Percentiles rank a stretch among this genome's conserved stretches.
Evolutionary conservation across 495 filamentous ascomycete species (phyloP).

Genomic region (Hypoxylon fuscum): DNA sequence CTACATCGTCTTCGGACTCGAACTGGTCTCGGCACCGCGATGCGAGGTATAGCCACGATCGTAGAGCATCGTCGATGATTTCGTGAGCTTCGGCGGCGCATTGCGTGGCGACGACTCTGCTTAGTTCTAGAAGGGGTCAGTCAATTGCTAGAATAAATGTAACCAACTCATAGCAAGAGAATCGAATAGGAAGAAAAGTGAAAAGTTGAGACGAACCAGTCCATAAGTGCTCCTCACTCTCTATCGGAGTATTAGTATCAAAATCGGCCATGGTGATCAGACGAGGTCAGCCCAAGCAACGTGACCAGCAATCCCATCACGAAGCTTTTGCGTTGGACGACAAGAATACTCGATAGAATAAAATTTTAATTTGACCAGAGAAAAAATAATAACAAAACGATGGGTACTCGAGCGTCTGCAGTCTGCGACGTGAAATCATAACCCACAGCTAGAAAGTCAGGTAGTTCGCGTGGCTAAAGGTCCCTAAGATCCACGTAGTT

Average conservation of each 20-base stretch:
- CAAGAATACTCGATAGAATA: slow-evolving; percentile 11
- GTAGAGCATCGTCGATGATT: slow-evolving; percentile 84
- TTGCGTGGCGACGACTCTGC: slow-evolving; percentile 75
- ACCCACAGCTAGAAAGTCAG: not conserved
- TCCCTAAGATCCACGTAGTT: not conserved
- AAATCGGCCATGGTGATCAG: slow-evolving; percentile 63
- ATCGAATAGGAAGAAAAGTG: not conserved
- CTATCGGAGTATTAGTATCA: slow-evolving; percentile 73
- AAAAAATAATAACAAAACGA: not conserved
- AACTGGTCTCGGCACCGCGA: slow-evolving; percentile 83
- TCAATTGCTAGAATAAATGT: not conserved
- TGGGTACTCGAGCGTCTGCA: not conserved
- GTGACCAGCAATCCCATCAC: slow-evolving; percentile 29
- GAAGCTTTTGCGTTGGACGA: slow-evolving; percentile 10
- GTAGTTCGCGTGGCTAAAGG: too few relatives aligned
- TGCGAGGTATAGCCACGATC: slow-evolving; percentile 82
- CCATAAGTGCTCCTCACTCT: slow-evolving; percentile 95
- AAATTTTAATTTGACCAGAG: slow-evolving; percentile 1
- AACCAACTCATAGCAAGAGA: not conserved
- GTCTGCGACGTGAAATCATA: slow-evolving; percentile 7
- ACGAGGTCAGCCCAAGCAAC: slow-evolving; percentile 23
- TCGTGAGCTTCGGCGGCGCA: slow-evolving; percentile 73
- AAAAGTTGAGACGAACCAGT: slow-evolving; percentile 66
- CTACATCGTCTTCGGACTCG: slow-evolving; percentile 84
- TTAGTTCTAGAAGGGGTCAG: slow-evolving; percentile 67